Base-by-base conservation (phyloP, 2,329 filamentous ascomycete species). In the Elsinoe batatas region DNA sequence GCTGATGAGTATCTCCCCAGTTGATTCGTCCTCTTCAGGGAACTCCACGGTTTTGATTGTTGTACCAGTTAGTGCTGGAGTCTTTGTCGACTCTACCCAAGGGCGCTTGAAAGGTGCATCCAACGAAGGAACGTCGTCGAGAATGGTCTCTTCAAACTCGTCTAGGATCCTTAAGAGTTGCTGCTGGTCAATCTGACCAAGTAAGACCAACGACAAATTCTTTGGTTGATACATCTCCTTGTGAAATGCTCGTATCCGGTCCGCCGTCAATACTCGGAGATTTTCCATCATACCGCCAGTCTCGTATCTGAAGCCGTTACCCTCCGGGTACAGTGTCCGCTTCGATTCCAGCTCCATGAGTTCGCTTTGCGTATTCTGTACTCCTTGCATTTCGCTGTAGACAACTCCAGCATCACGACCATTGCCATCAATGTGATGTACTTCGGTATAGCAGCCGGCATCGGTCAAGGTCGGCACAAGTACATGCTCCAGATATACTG, bases 281-380 rank as follows among this genome's bases (percentile, higher is more conserved):
- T 90, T 86, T 64, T 95, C 88, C 75, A 94, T 94, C 85, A 96
- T 89, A 12, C 93, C 93, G 11, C 93, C 93, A n/a, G 93, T 98
- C 72, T 98, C 93, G 63, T 96, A 97, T 57, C 91, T 84, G 67
- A 96, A 98, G 2, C 93, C 93, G 56, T 94, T 83, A 46, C 88
- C 86, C 68, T 93, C 83, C 0, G 91, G 91, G 64, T 97, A 98
- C 35, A 95, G 75, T 43, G 93, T 74, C 2, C 88, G 82, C 38
- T 88, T 84, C 53, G 88, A 85, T 61, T 82, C 80, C 57, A 96
- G 76, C 61, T 95, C 88, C 80, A 97, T 95, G 57, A 97, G 81
- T 68, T 95, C 89, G 6, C 79, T 76, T 61, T 87, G 84, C 53
- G 82, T 84, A 67, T 95, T 95, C 67, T 97, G 87, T 1, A 95